Evolutionary conservation across 257 asterid genomes (phyloP), one percentile per base, ranked within the genome.

Genomic region (Sherardia arvensis): DNA sequence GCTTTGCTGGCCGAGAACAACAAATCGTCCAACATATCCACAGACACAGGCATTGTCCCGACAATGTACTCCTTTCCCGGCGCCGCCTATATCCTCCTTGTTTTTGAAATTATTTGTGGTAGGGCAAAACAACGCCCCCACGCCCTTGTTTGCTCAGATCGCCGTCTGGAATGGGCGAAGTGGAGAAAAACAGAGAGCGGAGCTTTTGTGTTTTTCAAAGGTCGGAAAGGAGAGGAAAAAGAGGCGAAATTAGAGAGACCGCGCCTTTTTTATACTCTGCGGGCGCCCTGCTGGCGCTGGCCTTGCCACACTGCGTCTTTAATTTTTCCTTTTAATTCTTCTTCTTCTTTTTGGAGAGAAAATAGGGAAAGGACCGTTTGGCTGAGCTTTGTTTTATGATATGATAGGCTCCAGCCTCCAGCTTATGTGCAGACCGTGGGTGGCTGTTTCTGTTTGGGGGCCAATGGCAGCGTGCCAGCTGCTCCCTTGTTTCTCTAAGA

Each of bases 1-100:
- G 91, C 92, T 79, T 78, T 81, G 88, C 94, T 87, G 55, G 95
- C 90, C 58, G 78, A 70, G 79, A 90, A 84, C 26, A 93, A 40
- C 69, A 80, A 74, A 8, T 74, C 63, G 53, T 87, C 97, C 27
- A 90, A 61, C 28, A 81, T 79, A 84, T 85, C 94, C 64, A 84
- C 47, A 12, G 83, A 60, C 74, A 18, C 0, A 56, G 75, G 55
- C 96, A 85, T 90, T 74, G 54, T 76, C 23, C 27, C 9, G 14
- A 11, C 59, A 64, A 64, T 64, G 68, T 48, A n/a, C 5, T 58
- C 29, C 11, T 27, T 36, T 36, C 34, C 54, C 65, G 53, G 9
- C 32, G 17, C 4, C 65, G 9, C 32, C 33, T 4, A 4, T 7
- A 33, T 2, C 53, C 12, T 5, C 17, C 32, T 25, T 4, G 0